These are phyloP conservation scores for Madurella fahalii DNA, from an alignment of 2,329 filamentous ascomycete genomes.

Conservation along the genomic window DNA sequence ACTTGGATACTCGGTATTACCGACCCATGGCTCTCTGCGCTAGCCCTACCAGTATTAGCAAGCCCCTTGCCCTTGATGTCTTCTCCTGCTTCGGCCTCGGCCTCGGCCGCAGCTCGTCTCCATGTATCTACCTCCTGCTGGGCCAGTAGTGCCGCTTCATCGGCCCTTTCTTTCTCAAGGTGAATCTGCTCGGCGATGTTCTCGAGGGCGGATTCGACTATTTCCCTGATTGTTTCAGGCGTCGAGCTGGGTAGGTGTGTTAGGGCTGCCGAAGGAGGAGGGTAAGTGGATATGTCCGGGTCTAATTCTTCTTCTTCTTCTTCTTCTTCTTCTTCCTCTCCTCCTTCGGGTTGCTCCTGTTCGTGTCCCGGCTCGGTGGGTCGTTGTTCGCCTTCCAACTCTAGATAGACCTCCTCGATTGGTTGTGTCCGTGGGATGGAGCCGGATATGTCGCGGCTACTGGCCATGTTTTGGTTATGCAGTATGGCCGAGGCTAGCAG, in stretches of 20 bases:
- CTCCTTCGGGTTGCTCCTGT: too few species aligned
- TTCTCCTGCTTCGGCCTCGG: neutral
- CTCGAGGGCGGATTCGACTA: conserved; percentile 44
- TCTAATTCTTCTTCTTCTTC: conserved; percentile 28
- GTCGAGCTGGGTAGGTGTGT: conserved; percentile 35
- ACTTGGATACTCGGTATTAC: neutral
- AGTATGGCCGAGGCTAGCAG: neutral
- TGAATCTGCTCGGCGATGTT: conserved; percentile 39
- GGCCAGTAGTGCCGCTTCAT: conserved; percentile 22
- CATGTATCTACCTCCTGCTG: conserved; percentile 18
- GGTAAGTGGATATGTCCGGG: conserved; percentile 44
- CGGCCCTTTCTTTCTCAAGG: conserved; percentile 29
- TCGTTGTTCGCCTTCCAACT: too few species aligned
- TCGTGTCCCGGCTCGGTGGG: too few species aligned
- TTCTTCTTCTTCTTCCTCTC: conserved; percentile 2
- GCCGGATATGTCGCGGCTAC: neutral
- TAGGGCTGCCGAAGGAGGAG: conserved; percentile 41
- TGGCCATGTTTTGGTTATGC: neutral
- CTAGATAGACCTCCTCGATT: too few species aligned
- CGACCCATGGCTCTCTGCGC: neutral
- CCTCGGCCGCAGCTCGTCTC: neutral
- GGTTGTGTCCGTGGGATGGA: too few species aligned
- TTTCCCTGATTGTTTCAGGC: conserved; percentile 38
- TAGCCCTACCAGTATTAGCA: conserved; percentile 8
- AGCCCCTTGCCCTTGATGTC: conserved; percentile 14